Conservation (phyloP, 169 alveolate species). For the Plasmodium falciparum region DNA sequence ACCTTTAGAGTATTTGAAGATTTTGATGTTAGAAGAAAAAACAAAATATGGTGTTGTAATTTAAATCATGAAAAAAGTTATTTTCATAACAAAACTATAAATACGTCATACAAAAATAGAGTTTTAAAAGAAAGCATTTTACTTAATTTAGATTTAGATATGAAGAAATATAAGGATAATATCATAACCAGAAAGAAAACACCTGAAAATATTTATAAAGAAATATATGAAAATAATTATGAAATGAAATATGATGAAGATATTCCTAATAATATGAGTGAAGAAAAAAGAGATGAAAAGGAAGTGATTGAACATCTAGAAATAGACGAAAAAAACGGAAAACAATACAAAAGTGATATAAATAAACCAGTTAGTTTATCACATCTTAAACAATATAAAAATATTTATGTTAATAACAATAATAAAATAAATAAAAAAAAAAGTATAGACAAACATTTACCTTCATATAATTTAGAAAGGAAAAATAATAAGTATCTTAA, state of each 20-base stretch:
- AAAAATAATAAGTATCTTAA: background rate
- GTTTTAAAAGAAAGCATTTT: background rate
- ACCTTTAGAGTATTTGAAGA: background rate
- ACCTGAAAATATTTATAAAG: background rate
- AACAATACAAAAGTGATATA: background rate
- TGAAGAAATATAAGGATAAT: background rate
- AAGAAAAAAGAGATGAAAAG: background rate
- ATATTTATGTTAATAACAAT: background rate
- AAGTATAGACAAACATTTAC: slow-evolving; percentile 3
- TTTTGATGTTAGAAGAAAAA: background rate
- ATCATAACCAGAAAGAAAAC: background rate
- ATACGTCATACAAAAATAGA: background rate
- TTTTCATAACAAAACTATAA: background rate
- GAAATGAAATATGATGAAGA: slow-evolving; percentile 23
- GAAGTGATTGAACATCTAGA: background rate
- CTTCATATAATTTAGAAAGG: background rate
- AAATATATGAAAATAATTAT: background rate
- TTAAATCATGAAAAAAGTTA: slow-evolving; percentile 12
- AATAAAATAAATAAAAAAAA: background rate
- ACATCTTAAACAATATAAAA: background rate
- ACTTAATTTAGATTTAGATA: background rate
- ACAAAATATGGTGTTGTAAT: background rate
- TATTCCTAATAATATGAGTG: background rate
- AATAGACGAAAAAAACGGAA: background rate
- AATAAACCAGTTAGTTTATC: slow-evolving; percentile 1